Percentiles rank a stretch among this genome's conserved stretches.
phyloP scores from a whole-genome alignment of 306 rosid genomes.

The Coriaria nepalensis region DNA sequence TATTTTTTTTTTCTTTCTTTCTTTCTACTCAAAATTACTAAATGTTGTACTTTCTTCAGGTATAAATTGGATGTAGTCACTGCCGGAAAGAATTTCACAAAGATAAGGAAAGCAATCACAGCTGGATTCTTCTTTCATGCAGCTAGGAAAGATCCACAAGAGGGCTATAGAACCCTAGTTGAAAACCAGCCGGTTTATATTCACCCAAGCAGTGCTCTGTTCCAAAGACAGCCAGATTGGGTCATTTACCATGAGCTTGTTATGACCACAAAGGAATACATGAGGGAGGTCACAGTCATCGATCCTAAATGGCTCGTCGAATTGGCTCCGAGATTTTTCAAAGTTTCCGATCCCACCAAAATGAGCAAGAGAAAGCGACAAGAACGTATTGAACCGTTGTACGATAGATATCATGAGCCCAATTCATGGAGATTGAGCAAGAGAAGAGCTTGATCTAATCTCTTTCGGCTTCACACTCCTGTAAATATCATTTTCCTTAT shows the following conservation, averaged over 20 bases:
- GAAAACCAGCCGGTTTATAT: conserved; percentile 83
- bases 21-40: too few relatives aligned
- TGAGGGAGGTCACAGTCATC: conserved; percentile 70
- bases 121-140: conserved; percentile 82
- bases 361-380: conserved; percentile 78
- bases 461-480: background rate
- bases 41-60: conserved; percentile 23
- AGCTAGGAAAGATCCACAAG: conserved; percentile 76
- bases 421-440: conserved; percentile 88
- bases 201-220: conserved; percentile 70
- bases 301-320: conserved; percentile 92
- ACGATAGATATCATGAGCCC: conserved; percentile 86
- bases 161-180: conserved; percentile 76
- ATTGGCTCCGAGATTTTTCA: conserved; percentile 73
- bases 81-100: conserved; percentile 64
- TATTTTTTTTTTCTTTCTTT: too few relatives aligned
- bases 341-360: conserved; percentile 67
- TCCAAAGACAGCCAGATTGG: conserved; percentile 88
- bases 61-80: conserved; percentile 77
- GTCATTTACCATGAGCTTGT: conserved; percentile 87
- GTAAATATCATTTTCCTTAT: background rate
- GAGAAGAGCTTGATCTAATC: conserved; percentile 47
- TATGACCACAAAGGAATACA: conserved; percentile 83
- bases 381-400: conserved; percentile 67
- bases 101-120: conserved; percentile 74